Percentiles rank a stretch among this genome's conserved stretches.
Conservation (phyloP, 305 asterid genomes). For the Solanum aculeatissimum region DNA sequence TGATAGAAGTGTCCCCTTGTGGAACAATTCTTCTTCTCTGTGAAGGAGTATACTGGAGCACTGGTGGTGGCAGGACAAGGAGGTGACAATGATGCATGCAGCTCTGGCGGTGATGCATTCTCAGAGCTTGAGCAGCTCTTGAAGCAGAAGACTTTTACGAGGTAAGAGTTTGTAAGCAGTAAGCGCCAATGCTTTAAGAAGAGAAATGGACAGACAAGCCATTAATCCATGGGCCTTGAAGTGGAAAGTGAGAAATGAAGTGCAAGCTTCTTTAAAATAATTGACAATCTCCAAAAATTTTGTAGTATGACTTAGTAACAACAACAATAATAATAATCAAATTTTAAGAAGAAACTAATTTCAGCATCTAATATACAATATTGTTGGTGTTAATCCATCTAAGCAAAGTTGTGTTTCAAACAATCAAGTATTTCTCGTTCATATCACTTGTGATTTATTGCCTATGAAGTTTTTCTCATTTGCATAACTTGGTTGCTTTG, state of each 20-base stretch:
- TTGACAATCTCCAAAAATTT: not conserved
- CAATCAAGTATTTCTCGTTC: not conserved
- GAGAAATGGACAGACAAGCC: not conserved
- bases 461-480: not conserved
- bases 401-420: not conserved
- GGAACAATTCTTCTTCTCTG: not conserved
- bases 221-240: not conserved
- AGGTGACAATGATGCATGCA: conserved; percentile 15
- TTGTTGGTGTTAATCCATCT: not conserved
- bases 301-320: not conserved
- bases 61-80: conserved; percentile 21
- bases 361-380: not conserved
- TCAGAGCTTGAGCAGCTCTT: conserved; percentile 68
- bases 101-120: conserved; percentile 21
- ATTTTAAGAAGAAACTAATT: not conserved
- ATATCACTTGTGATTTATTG: not conserved
- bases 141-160: conserved; percentile 63
- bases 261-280: not conserved
- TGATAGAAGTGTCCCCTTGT: not conserved
- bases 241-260: not conserved
- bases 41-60: conserved; percentile 30
- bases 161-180: too few relatives aligned
- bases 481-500: not conserved
- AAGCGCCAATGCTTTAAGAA: not conserved
- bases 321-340: not conserved